Conservation (phyloP, 2,329 filamentous ascomycete species). For the Xylaria arbuscula region DNA sequence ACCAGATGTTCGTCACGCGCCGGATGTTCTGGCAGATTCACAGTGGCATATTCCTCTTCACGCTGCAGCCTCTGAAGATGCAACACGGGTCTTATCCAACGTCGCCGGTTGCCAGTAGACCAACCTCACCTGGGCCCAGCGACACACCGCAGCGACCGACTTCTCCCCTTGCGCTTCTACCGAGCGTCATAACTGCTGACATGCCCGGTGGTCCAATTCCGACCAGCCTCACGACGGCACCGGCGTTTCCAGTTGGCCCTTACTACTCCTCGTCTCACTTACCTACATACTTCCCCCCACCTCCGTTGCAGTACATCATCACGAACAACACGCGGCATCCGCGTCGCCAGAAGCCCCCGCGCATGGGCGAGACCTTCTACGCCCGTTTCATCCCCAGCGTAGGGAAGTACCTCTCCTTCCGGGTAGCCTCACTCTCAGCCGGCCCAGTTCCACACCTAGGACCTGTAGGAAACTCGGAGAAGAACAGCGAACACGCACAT, state of each 20-base stretch:
- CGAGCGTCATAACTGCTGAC: constrained; percentile 48
- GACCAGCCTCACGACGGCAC: constrained; percentile 48
- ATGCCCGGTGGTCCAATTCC: constrained; percentile 55
- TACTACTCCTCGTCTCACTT: constrained; percentile 87
- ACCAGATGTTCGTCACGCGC: constrained; percentile 82
- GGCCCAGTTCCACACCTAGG: constrained; percentile 73
- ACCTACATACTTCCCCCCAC: constrained; percentile 89
- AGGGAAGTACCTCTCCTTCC: constrained; percentile 87
- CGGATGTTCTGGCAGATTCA: constrained; percentile 94
- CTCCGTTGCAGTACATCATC: constrained; percentile 82
- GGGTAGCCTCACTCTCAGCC: constrained; percentile 78
- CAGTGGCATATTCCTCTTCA: constrained; percentile 87
- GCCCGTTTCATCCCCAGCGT: constrained; percentile 85
- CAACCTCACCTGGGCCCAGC: constrained; percentile 60
- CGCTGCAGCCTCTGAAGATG: constrained; percentile 69
- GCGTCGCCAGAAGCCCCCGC: constrained; percentile 85
- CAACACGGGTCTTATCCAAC: constrained; percentile 57
- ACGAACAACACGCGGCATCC: constrained; percentile 86
- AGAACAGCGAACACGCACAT: constrained; percentile 51
- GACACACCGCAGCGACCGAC: constrained; percentile 45
- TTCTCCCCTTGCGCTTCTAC: constrained; percentile 46
- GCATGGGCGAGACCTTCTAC: constrained; percentile 93
- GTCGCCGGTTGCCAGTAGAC: constrained; percentile 65
- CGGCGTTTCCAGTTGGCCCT: constrained; percentile 67
- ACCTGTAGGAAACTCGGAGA: constrained; percentile 59